Conservation (phyloP, 106 monocot species). For the Apostasia ramifera region DNA sequence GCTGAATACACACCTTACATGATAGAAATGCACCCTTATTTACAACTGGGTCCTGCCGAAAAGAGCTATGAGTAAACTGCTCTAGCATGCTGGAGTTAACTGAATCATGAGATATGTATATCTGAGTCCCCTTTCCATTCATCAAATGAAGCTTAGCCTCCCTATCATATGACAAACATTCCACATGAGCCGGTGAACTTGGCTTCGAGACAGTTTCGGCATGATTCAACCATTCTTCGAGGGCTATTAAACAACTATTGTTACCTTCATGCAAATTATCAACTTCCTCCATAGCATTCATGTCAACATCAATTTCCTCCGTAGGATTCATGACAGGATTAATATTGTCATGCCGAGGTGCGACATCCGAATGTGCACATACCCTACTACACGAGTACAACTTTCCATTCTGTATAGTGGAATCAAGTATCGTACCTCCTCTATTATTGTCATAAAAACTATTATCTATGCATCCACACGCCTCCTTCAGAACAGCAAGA, state of each 20-base stretch:
- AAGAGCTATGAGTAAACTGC: conserved; percentile 15
- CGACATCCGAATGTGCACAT: neutral
- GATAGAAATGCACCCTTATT: conserved; percentile 16
- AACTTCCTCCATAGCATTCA: neutral
- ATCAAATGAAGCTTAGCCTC: neutral
- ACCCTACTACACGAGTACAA: neutral
- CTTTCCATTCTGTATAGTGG: conserved; percentile 7
- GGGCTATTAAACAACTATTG: conserved; percentile 8
- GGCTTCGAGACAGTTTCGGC: neutral
- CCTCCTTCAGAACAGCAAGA: neutral
- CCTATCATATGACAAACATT: conserved; percentile 5
- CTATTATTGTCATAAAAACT: neutral
- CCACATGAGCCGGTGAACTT: neutral
- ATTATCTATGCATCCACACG: neutral
- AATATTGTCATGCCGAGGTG: neutral
- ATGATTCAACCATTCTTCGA: conserved; percentile 3
- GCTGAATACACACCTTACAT: conserved; percentile 16
- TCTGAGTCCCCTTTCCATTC: conserved; percentile 6
- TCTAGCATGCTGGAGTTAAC: conserved; percentile 10
- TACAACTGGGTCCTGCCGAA: conserved; percentile 5
- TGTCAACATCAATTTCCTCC: neutral
- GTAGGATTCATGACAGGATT: neutral
- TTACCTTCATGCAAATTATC: conserved; percentile 2
- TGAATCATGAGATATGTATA: conserved; percentile 6
- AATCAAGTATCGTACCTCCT: neutral